Conservation (phyloP, 2,329 filamentous ascomycete genomes). For the Colletotrichum musae region DNA sequence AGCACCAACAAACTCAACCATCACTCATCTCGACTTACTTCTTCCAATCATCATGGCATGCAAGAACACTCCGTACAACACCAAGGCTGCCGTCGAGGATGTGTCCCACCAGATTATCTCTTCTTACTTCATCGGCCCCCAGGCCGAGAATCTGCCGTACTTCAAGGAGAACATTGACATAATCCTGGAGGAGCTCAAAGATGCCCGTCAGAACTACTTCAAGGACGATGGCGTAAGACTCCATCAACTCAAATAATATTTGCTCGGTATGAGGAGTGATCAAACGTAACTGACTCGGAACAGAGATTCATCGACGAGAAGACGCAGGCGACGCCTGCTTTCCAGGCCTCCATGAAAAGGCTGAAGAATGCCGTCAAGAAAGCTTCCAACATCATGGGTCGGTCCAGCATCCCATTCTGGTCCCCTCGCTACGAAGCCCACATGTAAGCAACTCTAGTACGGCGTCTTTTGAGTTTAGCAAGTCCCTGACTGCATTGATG, state of each 20-base stretch:
- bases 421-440: constrained; percentile 62
- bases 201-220: constrained; percentile 53
- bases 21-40: background rate
- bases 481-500: too few species aligned
- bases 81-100: background rate
- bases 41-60: background rate
- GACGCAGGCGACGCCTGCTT: constrained; percentile 52
- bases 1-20: background rate
- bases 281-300: background rate
- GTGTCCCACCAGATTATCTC: constrained; percentile 51
- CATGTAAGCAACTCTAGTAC: constrained; percentile 52
- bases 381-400: constrained; percentile 55
- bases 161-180: constrained; percentile 56
- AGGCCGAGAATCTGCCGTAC: constrained; percentile 57
- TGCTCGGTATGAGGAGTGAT: too few species aligned
- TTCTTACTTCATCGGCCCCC: constrained; percentile 60
- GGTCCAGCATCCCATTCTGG: constrained; percentile 62
- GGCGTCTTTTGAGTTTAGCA: background rate
- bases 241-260: too few species aligned
- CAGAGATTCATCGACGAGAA: constrained; percentile 53
- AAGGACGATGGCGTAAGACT: constrained; percentile 50
- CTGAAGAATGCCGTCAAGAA: constrained; percentile 53
- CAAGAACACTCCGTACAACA: constrained; percentile 2
- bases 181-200: constrained; percentile 55
- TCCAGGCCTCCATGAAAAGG: constrained; percentile 50